Conservation (phyloP, 345 rosid species). For the Pseudoturritis turrita region DNA sequence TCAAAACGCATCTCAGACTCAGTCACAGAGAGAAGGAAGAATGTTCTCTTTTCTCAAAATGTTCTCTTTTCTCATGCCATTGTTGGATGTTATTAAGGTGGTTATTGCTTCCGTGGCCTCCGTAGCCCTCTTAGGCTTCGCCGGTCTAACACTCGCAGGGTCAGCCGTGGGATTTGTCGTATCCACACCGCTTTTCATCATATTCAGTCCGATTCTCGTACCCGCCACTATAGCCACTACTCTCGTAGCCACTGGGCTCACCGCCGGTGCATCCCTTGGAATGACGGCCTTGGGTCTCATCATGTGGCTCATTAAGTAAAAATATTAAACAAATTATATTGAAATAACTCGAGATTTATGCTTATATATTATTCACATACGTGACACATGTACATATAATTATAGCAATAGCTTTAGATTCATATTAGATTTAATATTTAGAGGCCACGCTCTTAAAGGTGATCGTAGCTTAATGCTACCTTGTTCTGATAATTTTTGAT, state of each 20-base stretch:
- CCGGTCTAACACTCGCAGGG: conserved; percentile 50
- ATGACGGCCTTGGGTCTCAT: conserved; percentile 53
- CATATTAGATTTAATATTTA: too few relatives aligned
- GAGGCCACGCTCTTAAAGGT: not conserved
- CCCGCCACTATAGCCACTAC: conserved; percentile 55
- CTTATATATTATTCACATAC: not conserved
- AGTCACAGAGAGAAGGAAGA: conserved; percentile 2
- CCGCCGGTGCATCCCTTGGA: conserved; percentile 51
- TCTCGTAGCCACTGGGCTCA: conserved; percentile 52
- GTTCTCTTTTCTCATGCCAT: conserved; percentile 16
- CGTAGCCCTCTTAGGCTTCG: conserved; percentile 55
- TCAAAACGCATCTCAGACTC: conserved; percentile 5
- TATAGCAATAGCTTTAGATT: not conserved
- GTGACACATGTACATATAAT: not conserved
- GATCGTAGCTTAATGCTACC: not conserved
- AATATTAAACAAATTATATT: not conserved
- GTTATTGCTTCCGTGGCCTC: conserved; percentile 54
- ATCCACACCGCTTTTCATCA: conserved; percentile 65
- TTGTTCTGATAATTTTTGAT: not conserved
- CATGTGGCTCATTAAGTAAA: conserved; percentile 62
- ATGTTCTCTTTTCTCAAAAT: not conserved
- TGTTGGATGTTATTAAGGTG: conserved; percentile 21
- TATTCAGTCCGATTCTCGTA: conserved; percentile 81
- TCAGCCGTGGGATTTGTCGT: conserved; percentile 60
- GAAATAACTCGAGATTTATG: not conserved